phyloP scores from a whole-genome alignment of 148 eudicot species.

The Bassia scoparia region DNA sequence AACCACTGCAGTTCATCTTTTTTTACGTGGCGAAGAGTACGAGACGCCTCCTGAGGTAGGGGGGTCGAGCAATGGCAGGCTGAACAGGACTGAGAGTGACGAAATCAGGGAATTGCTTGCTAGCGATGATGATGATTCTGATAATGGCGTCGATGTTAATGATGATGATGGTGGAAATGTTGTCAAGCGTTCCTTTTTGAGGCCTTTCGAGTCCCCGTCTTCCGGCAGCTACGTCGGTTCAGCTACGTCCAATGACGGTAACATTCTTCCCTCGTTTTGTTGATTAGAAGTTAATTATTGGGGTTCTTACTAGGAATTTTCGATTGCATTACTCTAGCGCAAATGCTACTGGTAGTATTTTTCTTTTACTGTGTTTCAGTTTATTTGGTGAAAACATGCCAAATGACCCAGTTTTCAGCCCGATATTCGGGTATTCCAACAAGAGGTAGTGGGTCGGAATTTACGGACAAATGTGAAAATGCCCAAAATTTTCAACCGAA shows the following conservation, averaged over 20 bases:
- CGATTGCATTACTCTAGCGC: not conserved
- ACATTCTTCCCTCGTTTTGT: not conserved
- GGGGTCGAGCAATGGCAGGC: conserved; percentile 20
- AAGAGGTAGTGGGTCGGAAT: too few relatives aligned
- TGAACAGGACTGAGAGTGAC: conserved; percentile 32
- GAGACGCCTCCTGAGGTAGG: conserved; percentile 43
- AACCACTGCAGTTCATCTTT: conserved; percentile 73
- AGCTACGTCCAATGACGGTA: conserved; percentile 46
- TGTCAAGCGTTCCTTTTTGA: conserved; percentile 23
- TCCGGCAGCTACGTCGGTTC: conserved; percentile 40
- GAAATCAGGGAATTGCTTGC: conserved; percentile 32
- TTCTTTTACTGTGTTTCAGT: too few relatives aligned
- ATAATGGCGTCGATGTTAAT: conserved; percentile 15
- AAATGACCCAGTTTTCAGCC: too few relatives aligned
- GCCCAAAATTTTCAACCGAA: too few relatives aligned
- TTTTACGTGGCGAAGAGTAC: conserved; percentile 65
- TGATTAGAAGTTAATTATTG: not conserved
- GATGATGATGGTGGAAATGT: conserved; percentile 28
- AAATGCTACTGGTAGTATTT: too few relatives aligned
- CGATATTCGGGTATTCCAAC: too few relatives aligned
- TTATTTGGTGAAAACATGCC: too few relatives aligned
- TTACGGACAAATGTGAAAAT: too few relatives aligned
- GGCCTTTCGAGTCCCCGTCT: conserved; percentile 36
- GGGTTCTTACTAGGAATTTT: not conserved
- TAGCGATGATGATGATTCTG: conserved; percentile 20